These are phyloP conservation scores for Debaryomyces robertsiae DNA, from an alignment of 1,139 yeast genomes.

Conservation along the genomic window DNA sequence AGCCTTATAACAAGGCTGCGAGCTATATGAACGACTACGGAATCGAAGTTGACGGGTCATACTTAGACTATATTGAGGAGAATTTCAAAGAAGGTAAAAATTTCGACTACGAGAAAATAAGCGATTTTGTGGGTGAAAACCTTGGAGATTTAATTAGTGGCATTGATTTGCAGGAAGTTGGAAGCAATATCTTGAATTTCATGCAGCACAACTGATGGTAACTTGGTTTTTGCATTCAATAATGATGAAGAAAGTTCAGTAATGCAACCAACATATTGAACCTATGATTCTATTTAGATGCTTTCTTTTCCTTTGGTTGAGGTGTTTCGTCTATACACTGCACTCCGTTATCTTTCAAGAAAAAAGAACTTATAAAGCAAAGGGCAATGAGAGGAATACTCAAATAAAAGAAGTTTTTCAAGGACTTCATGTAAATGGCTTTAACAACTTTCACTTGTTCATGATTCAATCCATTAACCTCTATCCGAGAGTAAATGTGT, in stretches of 20 bases:
- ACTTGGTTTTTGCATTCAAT: too few species aligned
- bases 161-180: slow-evolving; percentile 17
- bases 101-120: slow-evolving; percentile 18
- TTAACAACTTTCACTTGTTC: slow-evolving; percentile 29
- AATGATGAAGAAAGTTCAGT: not conserved
- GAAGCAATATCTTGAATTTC: slow-evolving; percentile 12
- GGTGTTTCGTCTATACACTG: slow-evolving; percentile 39
- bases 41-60: slow-evolving; percentile 16
- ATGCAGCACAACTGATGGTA: too few species aligned
- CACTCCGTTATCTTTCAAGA: slow-evolving; percentile 46
- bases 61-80: slow-evolving; percentile 23
- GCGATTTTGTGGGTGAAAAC: slow-evolving; percentile 21
- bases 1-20: not conserved
- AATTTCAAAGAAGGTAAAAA: slow-evolving; percentile 19
- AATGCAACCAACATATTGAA: too few species aligned
- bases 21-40: slow-evolving; percentile 13
- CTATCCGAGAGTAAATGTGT: slow-evolving; percentile 37
- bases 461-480: slow-evolving; percentile 24
- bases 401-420: slow-evolving; percentile 43
- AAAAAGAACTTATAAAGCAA: slow-evolving; percentile 37
- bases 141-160: slow-evolving; percentile 15
- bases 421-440: slow-evolving; percentile 37
- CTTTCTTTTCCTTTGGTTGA: slow-evolving; percentile 15
- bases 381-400: slow-evolving; percentile 45
- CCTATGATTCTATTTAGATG: not conserved